Conservation (phyloP, 768 basidiomycete genomes). For the Collybia sordida region DNA sequence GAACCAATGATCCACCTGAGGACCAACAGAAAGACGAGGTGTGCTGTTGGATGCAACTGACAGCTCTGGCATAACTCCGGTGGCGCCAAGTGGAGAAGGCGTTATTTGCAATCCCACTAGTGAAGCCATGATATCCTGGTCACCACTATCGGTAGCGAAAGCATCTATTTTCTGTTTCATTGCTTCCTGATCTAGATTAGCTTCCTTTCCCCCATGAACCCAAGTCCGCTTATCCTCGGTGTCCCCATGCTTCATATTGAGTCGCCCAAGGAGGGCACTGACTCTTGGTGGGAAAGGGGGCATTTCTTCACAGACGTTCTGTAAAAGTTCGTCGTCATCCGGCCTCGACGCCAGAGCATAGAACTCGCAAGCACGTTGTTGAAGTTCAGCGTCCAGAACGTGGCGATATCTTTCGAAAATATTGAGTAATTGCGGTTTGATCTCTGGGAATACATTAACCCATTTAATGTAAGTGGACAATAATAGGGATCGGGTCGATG, state of each 20-base stretch:
- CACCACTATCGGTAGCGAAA: slow-evolving; percentile 23
- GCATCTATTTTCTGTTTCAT: slow-evolving; percentile 49
- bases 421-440: slow-evolving; percentile 89
- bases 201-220: slow-evolving; percentile 93
- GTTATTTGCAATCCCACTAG: slow-evolving; percentile 83
- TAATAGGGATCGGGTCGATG: slow-evolving; percentile 87
- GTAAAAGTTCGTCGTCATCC: slow-evolving; percentile 90
- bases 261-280: slow-evolving; percentile 81
- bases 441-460: slow-evolving; percentile 99
- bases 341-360: slow-evolving; percentile 80
- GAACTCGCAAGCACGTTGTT: slow-evolving; percentile 98
- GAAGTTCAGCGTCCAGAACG: slow-evolving; percentile 94
- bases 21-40: slow-evolving; percentile 61
- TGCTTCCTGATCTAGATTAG: slow-evolving; percentile 75
- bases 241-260: slow-evolving; percentile 88
- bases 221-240: slow-evolving; percentile 96
- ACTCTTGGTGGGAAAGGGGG: slow-evolving; percentile 96
- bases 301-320: slow-evolving; percentile 98
- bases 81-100: slow-evolving; percentile 16
- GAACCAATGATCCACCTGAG: slow-evolving; percentile 88
- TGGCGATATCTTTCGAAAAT: slow-evolving; percentile 98
- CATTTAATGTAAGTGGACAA: slow-evolving; percentile 99
- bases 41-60: slow-evolving; percentile 20
- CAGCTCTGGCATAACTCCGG: slow-evolving; percentile 10
- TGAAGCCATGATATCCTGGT: slow-evolving; percentile 65